Evolutionary conservation across 768 basidiomycete genomes (phyloP).

Genomic region (Pulveroboletus frians): DNA sequence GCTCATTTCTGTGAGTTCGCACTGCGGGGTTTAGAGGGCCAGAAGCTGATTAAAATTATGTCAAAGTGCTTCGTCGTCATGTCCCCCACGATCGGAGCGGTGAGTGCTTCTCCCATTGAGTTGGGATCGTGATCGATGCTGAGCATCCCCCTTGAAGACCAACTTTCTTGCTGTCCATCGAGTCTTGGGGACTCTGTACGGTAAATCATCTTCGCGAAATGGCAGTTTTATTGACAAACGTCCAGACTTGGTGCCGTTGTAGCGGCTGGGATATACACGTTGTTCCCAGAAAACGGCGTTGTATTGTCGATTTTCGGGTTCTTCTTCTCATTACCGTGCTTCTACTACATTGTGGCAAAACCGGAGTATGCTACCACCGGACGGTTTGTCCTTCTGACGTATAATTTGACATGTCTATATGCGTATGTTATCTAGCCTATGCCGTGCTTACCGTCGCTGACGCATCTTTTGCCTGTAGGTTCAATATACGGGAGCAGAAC

Average conservation of each 20-base stretch:
- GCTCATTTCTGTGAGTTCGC: constrained; percentile 69
- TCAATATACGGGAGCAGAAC: constrained; percentile 67
- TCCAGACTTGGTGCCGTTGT: constrained; percentile 70
- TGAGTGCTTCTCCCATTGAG: constrained; percentile 32
- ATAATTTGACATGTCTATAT: constrained; percentile 81
- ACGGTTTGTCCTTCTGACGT: constrained; percentile 78
- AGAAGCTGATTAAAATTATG: constrained; percentile 4
- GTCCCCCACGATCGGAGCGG: constrained; percentile 83
- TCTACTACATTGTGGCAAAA: constrained; percentile 79
- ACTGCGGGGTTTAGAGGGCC: constrained; percentile 10
- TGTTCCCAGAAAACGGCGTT: constrained; percentile 72
- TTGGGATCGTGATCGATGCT: constrained; percentile 7
- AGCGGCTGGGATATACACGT: constrained; percentile 64
- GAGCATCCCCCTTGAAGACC: constrained; percentile 45
- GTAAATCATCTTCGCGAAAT: constrained; percentile 5
- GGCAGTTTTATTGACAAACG: constrained; percentile 6
- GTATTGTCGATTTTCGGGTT: constrained; percentile 81
- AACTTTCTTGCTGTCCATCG: constrained; percentile 84
- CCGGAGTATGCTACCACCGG: constrained; percentile 72
- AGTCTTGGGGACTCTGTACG: constrained; percentile 79
- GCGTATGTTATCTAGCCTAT: constrained; percentile 37
- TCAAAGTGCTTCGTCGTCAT: constrained; percentile 82
- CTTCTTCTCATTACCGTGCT: constrained; percentile 89
- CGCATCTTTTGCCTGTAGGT: constrained; percentile 39
- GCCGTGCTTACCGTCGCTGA: not conserved